A percentile compares a stretch with the other conserved stretches of the same genome.
Evolutionary conservation across 1,284 basidiomycete species (phyloP).

Genomic region (Puccinia hordei): DNA sequence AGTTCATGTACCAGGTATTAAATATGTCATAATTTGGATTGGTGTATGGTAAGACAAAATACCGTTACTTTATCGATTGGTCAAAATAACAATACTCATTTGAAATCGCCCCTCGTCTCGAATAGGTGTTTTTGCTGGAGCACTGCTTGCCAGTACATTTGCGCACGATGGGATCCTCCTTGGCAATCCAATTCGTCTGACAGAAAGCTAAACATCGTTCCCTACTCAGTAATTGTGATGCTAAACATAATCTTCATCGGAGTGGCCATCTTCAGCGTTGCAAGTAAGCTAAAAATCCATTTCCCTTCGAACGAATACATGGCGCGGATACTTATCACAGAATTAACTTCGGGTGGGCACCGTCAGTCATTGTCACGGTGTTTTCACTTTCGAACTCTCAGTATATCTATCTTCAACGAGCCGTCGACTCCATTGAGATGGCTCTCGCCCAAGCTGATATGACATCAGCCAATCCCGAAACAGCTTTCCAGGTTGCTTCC

Average conservation of each 20-base stretch:
- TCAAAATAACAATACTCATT: background rate
- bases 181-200: constrained; percentile 48
- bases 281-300: constrained; percentile 11
- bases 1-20: constrained; percentile 43
- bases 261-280: constrained; percentile 45
- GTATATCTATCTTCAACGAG: constrained; percentile 34
- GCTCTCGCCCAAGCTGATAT: constrained; percentile 1
- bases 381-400: constrained; percentile 38
- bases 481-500: constrained; percentile 29
- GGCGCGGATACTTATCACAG: background rate
- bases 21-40: constrained; percentile 50
- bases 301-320: background rate
- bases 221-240: constrained; percentile 40
- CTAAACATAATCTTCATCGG: constrained; percentile 42
- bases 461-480: background rate
- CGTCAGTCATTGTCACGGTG: constrained; percentile 38
- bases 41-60: constrained; percentile 32
- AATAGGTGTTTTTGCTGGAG: constrained; percentile 50
- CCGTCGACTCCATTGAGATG: constrained; percentile 38
- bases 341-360: background rate
- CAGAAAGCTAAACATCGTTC: constrained; percentile 44
- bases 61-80: background rate
- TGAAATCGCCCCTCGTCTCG: background rate
- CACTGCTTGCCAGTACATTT: constrained; percentile 50
- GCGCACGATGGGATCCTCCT: constrained; percentile 49